Evolutionary conservation across 2,329 filamentous ascomycete species (phyloP).

Genomic region (Colletotrichum sojae): DNA sequence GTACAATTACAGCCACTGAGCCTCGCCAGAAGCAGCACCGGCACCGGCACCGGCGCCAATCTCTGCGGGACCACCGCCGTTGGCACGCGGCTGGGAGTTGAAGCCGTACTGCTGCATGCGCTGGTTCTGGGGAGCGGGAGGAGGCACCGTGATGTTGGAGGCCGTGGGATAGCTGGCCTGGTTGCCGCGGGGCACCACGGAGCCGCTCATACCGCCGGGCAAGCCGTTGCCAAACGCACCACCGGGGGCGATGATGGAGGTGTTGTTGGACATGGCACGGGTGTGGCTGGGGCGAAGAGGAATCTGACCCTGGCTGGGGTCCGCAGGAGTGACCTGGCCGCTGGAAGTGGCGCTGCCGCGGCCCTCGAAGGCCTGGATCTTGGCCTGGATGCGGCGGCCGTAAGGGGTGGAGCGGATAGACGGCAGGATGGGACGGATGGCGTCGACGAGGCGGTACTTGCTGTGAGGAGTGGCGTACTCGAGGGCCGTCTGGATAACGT

Average conservation of each 20-base stretch:
- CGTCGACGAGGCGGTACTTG: conserved; percentile 83
- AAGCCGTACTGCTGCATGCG: conserved; percentile 31
- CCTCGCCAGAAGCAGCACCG: conserved; percentile 49
- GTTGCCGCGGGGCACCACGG: conserved; percentile 50
- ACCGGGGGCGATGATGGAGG: conserved; percentile 52
- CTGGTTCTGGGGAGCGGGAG: conserved; percentile 42
- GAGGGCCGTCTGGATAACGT: conserved; percentile 96
- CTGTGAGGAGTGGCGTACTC: conserved; percentile 83
- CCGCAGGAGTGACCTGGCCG: conserved; percentile 66
- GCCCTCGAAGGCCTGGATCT: conserved; percentile 78
- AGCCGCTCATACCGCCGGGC: conserved; percentile 46
- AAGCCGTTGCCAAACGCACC: conserved; percentile 47
- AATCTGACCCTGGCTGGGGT: conserved; percentile 69
- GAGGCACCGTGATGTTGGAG: conserved; percentile 50
- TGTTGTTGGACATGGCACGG: conserved; percentile 59
- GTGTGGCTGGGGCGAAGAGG: conserved; percentile 60
- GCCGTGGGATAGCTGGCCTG: conserved; percentile 53
- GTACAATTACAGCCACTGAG: conserved; percentile 56
- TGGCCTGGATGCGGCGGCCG: conserved; percentile 92
- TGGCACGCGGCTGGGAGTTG: conserved; percentile 28
- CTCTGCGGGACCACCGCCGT: conserved; percentile 34
- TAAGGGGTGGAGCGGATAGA: conserved; percentile 92
- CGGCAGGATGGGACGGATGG: conserved; percentile 87
- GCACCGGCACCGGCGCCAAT: conserved; percentile 50
- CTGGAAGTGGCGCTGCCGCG: conserved; percentile 59